Percentiles rank a stretch among this genome's conserved stretches.
Evolutionary conservation across 2,329 filamentous ascomycete species (phyloP).

Genomic region (Penicillium sp.): DNA sequence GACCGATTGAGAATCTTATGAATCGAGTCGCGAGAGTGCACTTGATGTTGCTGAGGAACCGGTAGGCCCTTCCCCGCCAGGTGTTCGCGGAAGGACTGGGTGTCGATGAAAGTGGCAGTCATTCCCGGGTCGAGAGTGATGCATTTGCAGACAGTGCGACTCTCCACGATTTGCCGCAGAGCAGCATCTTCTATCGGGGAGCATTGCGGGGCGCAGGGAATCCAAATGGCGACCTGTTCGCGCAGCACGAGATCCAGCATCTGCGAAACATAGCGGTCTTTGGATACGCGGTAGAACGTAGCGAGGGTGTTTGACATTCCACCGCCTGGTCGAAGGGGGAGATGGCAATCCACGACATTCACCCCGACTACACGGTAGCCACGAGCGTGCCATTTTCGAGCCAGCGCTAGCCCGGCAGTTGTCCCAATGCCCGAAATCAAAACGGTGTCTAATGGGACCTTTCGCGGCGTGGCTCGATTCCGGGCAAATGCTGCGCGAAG

Average conservation of each 20-base stretch:
- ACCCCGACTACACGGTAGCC: slow-evolving; percentile 68
- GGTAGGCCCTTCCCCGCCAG: slow-evolving; percentile 50
- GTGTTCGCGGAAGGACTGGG: slow-evolving; percentile 59
- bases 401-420: slow-evolving; percentile 62
- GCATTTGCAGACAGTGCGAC: slow-evolving; percentile 52
- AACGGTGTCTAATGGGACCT: slow-evolving; percentile 48
- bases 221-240: slow-evolving; percentile 65
- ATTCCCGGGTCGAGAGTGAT: slow-evolving; percentile 57
- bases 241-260: slow-evolving; percentile 54
- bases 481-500: slow-evolving; percentile 15
- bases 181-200: slow-evolving; percentile 61
- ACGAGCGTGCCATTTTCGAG: slow-evolving; percentile 57
- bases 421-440: slow-evolving; percentile 69
- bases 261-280: slow-evolving; percentile 49
- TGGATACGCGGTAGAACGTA: slow-evolving; percentile 49
- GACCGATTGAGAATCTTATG: slow-evolving; percentile 47
- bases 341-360: slow-evolving; percentile 50
- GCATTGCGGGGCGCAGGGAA: slow-evolving; percentile 64
- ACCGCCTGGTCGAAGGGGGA: slow-evolving; percentile 46
- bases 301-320: slow-evolving; percentile 54
- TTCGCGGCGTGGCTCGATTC: slow-evolving; percentile 21
- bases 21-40: slow-evolving; percentile 50
- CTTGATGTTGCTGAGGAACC: slow-evolving; percentile 48
- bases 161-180: slow-evolving; percentile 57
- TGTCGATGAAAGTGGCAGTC: slow-evolving; percentile 57